phyloP scores from a whole-genome alignment of 2,329 filamentous ascomycete species.

The Cercospora citrullina region DNA sequence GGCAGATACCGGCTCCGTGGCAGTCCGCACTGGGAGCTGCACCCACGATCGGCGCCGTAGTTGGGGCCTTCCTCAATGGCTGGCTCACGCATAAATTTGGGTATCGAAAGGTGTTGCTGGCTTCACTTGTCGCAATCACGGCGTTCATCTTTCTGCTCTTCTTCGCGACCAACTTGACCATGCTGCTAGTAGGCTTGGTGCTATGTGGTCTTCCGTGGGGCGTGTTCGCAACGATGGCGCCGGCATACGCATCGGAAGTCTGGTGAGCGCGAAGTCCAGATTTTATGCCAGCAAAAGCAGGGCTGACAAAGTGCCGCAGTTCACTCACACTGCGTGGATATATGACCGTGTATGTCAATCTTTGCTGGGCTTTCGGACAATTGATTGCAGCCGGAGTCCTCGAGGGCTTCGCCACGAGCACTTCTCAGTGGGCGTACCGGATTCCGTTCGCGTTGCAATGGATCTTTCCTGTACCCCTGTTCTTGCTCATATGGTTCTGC shows the following conservation, averaged over 20 bases:
- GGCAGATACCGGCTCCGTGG: slow-evolving; percentile 38
- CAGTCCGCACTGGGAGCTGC: slow-evolving; percentile 47
- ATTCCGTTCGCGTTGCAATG: slow-evolving; percentile 45
- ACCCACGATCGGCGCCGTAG: slow-evolving; percentile 55
- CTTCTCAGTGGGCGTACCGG: slow-evolving; percentile 40
- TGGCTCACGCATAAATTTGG: slow-evolving; percentile 48
- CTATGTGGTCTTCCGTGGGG: slow-evolving; percentile 31
- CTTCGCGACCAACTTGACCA: slow-evolving; percentile 23
- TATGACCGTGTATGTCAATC: slow-evolving; percentile 56
- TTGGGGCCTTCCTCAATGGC: slow-evolving; percentile 53
- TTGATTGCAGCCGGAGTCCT: slow-evolving; percentile 45
- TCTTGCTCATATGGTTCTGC: slow-evolving; percentile 25
- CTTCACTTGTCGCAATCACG: slow-evolving; percentile 17
- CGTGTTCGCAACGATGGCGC: slow-evolving; percentile 19
- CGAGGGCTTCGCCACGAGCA: slow-evolving; percentile 26
- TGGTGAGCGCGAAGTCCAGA: slow-evolving; percentile 3
- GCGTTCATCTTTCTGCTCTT: slow-evolving; percentile 45
- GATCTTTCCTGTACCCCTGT: slow-evolving; percentile 37
- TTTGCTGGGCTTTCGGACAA: slow-evolving; percentile 48
- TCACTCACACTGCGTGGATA: slow-evolving; percentile 57
- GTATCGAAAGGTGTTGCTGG: slow-evolving; percentile 21
- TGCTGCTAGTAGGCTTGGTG: slow-evolving; percentile 38
- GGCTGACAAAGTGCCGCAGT: neutral
- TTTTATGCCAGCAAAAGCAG: neutral
- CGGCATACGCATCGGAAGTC: slow-evolving; percentile 22